A percentile compares a stretch with the other conserved stretches of the same genome.
These are phyloP conservation scores for Camellia lanceoleosa DNA, from an alignment of 148 eudicot species.

Conservation along the genomic window DNA sequence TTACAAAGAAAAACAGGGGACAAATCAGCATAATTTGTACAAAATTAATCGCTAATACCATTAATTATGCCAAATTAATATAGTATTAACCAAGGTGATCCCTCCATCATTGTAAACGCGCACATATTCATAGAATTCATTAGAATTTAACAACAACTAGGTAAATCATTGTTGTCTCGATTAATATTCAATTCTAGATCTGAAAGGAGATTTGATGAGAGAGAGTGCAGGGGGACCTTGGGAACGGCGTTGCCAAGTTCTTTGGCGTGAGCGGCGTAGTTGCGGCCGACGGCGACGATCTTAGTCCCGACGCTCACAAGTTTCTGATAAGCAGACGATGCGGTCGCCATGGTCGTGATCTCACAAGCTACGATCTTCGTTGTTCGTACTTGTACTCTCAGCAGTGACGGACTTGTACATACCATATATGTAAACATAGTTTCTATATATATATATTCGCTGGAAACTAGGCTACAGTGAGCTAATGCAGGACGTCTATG, in stretches of 20 bases:
- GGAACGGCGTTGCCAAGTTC: conserved; percentile 89
- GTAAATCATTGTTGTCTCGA: not conserved
- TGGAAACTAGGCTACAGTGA: too few relatives aligned
- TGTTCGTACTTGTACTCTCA: too few relatives aligned
- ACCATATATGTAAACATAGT: too few relatives aligned
- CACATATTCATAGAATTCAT: not conserved
- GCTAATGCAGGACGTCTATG: too few relatives aligned
- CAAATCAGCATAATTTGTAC: too few relatives aligned
- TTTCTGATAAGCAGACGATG: conserved; percentile 34
- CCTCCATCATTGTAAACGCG: too few relatives aligned
- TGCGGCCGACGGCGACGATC: conserved; percentile 77
- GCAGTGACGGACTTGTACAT: too few relatives aligned
- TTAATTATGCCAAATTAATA: too few relatives aligned
- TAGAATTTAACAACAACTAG: not conserved
- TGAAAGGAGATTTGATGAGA: not conserved
- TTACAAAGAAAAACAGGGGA: too few relatives aligned
- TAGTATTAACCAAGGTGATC: too few relatives aligned
- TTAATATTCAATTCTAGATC: not conserved
- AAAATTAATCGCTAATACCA: too few relatives aligned
- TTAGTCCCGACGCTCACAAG: conserved; percentile 65
- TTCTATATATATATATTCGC: too few relatives aligned
- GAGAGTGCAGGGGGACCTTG: conserved; percentile 31
- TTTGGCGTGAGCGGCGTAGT: conserved; percentile 84
- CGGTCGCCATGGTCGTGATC: conserved; percentile 20
- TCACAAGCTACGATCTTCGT: not conserved